Percentiles rank a stretch among this genome's conserved stretches.
Conservation (phyloP, 2,329 filamentous ascomycete genomes). For the Tolypocladium pustulatum region DNA sequence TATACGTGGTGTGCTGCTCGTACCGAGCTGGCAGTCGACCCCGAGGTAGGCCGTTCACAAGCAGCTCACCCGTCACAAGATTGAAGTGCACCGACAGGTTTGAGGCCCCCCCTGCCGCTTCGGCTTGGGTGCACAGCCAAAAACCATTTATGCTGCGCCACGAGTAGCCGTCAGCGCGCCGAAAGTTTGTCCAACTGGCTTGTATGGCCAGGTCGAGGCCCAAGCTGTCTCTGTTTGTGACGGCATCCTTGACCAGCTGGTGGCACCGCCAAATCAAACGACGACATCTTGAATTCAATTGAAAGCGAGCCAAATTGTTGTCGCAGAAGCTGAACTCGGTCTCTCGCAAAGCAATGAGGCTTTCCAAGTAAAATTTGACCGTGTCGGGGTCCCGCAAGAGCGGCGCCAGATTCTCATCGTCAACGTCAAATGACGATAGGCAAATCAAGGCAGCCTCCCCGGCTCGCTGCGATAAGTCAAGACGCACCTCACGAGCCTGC, state of each 20-base stretch:
- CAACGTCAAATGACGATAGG: not conserved
- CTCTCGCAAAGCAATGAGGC: not conserved
- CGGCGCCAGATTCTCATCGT: not conserved
- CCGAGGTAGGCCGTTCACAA: slow-evolving; percentile 40
- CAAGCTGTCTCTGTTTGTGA: not conserved
- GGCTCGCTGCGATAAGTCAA: not conserved
- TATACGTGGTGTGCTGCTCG: slow-evolving; percentile 26
- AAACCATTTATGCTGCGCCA: not conserved
- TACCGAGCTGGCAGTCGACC: slow-evolving; percentile 35
- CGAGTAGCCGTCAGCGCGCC: not conserved
- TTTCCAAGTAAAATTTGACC: not conserved
- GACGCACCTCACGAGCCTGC: not conserved
- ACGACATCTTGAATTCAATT: not conserved
- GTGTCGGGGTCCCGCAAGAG: not conserved
- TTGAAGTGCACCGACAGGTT: slow-evolving; percentile 31
- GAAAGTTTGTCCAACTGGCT: not conserved
- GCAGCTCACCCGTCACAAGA: slow-evolving; percentile 37
- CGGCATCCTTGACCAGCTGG: not conserved
- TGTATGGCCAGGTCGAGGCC: not conserved
- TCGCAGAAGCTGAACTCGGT: not conserved
- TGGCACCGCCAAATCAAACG: not conserved
- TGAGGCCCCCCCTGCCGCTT: not conserved
- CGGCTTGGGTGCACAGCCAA: not conserved
- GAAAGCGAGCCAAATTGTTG: not conserved
- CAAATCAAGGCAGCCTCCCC: not conserved